These are phyloP conservation scores for Paralagenidium karlingii DNA, from an alignment of 352 stramenopile genomes.

Conservation along the genomic window DNA sequence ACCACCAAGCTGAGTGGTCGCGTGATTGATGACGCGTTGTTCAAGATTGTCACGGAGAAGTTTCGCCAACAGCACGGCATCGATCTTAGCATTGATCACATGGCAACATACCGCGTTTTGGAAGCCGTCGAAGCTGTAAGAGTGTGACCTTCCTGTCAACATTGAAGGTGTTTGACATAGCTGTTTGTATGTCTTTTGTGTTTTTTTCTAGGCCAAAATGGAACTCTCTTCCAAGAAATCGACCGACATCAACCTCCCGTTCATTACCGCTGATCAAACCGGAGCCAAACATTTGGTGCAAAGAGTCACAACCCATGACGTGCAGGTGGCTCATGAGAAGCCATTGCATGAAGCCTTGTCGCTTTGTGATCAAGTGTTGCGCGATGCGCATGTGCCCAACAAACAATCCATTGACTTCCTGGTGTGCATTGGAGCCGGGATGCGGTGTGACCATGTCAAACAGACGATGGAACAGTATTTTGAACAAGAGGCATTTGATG, in stretches of 20 bases:
- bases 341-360: conserved; percentile 14
- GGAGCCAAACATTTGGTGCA: conserved; percentile 64
- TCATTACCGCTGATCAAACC: conserved; percentile 56
- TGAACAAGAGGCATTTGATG: conserved; percentile 24
- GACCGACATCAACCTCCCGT: conserved; percentile 62
- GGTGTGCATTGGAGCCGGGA: conserved; percentile 43
- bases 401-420: conserved; percentile 27
- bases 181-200: background rate
- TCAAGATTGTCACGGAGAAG: conserved; percentile 28
- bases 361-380: conserved; percentile 23
- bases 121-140: conserved; percentile 38
- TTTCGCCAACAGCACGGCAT: conserved; percentile 46
- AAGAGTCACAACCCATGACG: conserved; percentile 36
- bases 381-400: conserved; percentile 14
- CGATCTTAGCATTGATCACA: conserved; percentile 52
- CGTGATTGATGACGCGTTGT: conserved; percentile 31
- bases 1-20: conserved; percentile 26
- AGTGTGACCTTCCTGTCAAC: background rate
- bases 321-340: conserved; percentile 26
- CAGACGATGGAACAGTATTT: conserved; percentile 37
- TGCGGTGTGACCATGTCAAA: conserved; percentile 33
- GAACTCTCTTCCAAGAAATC: conserved; percentile 38
- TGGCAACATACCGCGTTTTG: conserved; percentile 54
- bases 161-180: too few relatives aligned
- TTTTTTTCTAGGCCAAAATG: too few relatives aligned